These are phyloP conservation scores for Aureobasidium leucospermi DNA, from an alignment of 2,329 filamentous ascomycete species.

Conservation along the genomic window DNA sequence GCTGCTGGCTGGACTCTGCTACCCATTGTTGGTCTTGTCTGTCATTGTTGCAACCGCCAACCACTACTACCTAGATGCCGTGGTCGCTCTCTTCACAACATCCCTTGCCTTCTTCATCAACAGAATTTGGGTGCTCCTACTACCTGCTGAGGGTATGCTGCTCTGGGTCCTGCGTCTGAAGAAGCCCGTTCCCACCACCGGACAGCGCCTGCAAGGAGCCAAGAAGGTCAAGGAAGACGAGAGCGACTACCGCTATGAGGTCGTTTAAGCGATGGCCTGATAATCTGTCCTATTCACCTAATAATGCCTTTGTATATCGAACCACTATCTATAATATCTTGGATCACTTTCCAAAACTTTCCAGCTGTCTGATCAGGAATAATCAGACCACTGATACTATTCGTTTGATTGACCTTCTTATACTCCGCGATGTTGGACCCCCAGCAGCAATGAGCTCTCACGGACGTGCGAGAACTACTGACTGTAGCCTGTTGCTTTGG, in stretches of 20 bases:
- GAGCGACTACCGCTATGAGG: constrained; percentile 2
- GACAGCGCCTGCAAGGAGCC: constrained; percentile 31
- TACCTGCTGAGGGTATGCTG: constrained; percentile 46
- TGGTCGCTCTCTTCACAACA: constrained; percentile 43
- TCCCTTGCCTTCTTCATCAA: constrained; percentile 43
- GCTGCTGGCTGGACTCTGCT: constrained; percentile 35
- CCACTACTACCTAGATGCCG: constrained; percentile 52
- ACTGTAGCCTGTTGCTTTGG: no score
- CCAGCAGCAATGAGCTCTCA: no score
- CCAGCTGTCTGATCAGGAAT: no score
- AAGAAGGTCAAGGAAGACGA: not conserved
- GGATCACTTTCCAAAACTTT: no score
- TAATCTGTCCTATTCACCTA: no score
- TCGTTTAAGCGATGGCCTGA: not conserved
- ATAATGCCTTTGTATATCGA: no score
- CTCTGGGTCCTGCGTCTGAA: constrained; percentile 43
- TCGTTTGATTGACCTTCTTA: no score
- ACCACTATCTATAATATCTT: no score
- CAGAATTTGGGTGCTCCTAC: constrained; percentile 42
- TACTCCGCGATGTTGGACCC: no score
- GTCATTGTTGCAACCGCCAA: constrained; percentile 57
- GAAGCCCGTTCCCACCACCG: constrained; percentile 50
- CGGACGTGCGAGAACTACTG: no score
- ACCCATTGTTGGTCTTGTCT: constrained; percentile 37
- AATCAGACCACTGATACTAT: no score